phyloP scores from a whole-genome alignment of 768 basidiomycete genomes.

The Cubamyces sp. region DNA sequence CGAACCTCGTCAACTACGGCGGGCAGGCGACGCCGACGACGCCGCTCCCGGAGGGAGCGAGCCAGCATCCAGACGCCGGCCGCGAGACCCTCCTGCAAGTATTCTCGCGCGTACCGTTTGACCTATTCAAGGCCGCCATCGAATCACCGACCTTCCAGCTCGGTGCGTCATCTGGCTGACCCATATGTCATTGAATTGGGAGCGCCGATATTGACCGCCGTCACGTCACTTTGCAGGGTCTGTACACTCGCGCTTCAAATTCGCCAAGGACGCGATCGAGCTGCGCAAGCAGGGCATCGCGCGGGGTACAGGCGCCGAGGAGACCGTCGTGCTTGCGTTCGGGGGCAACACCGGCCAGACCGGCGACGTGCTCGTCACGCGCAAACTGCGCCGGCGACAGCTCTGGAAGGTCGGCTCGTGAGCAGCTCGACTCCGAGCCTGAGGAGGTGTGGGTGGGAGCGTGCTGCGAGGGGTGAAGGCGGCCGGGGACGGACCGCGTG shows the following conservation, averaged over 20 bases:
- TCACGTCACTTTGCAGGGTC: slow-evolving; percentile 50
- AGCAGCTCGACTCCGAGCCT: background rate
- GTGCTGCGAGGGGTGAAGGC: background rate
- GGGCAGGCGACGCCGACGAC: slow-evolving; percentile 37
- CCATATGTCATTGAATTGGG: background rate
- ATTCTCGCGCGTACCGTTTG: slow-evolving; percentile 83
- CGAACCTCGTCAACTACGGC: slow-evolving; percentile 59
- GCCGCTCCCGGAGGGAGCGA: slow-evolving; percentile 40
- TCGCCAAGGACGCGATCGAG: slow-evolving; percentile 89
- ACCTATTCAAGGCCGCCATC: slow-evolving; percentile 82
- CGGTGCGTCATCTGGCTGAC: slow-evolving; percentile 47
- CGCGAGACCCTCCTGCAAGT: slow-evolving; percentile 75
- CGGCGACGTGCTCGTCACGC: slow-evolving; percentile 84
- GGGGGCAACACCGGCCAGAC: slow-evolving; percentile 68
- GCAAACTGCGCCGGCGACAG: slow-evolving; percentile 68
- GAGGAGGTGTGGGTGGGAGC: background rate
- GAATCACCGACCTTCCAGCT: slow-evolving; percentile 82
- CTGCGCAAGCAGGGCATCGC: slow-evolving; percentile 78
- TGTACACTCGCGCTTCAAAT: slow-evolving; percentile 88
- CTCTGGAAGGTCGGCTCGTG: slow-evolving; percentile 47
- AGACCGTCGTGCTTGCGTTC: slow-evolving; percentile 92
- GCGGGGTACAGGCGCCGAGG: slow-evolving; percentile 73
- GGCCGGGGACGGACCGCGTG: background rate
- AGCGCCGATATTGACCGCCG: slow-evolving; percentile 1
- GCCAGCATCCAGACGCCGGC: slow-evolving; percentile 43